Percentiles rank a stretch among this genome's conserved stretches.
These are phyloP conservation scores for Moricandia moricandioides DNA, from an alignment of 345 rosid species.

Conservation along the genomic window DNA sequence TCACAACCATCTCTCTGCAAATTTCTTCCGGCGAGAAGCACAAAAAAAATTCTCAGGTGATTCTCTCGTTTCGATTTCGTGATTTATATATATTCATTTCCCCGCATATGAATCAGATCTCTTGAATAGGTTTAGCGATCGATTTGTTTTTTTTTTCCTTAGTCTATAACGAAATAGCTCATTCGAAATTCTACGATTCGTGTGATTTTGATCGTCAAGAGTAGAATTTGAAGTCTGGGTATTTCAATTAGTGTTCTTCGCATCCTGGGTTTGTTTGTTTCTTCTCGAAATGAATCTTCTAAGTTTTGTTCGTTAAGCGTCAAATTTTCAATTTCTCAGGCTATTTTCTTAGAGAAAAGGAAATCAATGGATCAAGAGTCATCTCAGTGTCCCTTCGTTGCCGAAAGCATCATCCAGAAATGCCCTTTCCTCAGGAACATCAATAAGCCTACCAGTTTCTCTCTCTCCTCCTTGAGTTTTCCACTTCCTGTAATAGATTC, in stretches of 20 bases:
- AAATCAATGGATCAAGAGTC: constrained; percentile 43
- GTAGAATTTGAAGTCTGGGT: neutral
- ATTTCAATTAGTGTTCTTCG: neutral
- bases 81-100: neutral
- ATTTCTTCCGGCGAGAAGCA: constrained; percentile 12
- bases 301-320: constrained; percentile 3
- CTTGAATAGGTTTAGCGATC: neutral
- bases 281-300: neutral
- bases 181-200: neutral
- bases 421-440: constrained; percentile 88
- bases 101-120: neutral
- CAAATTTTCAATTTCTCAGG: neutral
- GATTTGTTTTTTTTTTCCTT: neutral
- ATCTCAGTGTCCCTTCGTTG: constrained; percentile 50
- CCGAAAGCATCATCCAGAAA: constrained; percentile 46
- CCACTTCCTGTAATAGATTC: constrained; percentile 44
- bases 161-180: neutral
- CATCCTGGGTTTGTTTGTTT: neutral
- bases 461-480: constrained; percentile 50
- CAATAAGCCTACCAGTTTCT: constrained; percentile 67
- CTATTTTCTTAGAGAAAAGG: constrained; percentile 6
- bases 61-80: neutral
- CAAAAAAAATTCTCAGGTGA: constrained; percentile 28
- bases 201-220: neutral
- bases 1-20: constrained; percentile 13